phyloP scores from a whole-genome alignment of 768 basidiomycete genomes.

The Kwoniella europaea region DNA sequence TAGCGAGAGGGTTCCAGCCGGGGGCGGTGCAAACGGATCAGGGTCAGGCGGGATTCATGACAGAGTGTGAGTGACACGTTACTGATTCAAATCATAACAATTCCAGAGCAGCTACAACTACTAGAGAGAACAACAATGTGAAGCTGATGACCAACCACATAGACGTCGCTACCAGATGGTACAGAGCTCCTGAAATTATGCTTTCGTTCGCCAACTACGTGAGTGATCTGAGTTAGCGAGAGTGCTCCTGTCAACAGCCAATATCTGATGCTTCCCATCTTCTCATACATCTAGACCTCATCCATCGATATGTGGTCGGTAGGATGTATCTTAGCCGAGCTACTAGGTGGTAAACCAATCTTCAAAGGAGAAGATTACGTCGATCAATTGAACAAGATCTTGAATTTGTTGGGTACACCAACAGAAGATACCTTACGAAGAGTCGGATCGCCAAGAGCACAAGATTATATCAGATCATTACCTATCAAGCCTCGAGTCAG shows the following conservation, averaged over 20 bases:
- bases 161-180: slow-evolving; percentile 92
- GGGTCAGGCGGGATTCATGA: slow-evolving; percentile 82
- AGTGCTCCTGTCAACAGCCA: no score
- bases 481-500: slow-evolving; percentile 95
- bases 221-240: slow-evolving; percentile 52
- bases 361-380: slow-evolving; percentile 70
- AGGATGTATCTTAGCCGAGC: slow-evolving; percentile 62
- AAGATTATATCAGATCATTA: slow-evolving; percentile 86
- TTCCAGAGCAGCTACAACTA: no score
- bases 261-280: neutral
- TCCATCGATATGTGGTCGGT: slow-evolving; percentile 61
- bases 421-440: slow-evolving; percentile 94
- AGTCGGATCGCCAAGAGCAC: slow-evolving; percentile 86
- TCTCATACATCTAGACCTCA: slow-evolving; percentile 25
- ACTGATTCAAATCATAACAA: neutral
- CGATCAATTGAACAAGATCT: slow-evolving; percentile 96
- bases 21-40: slow-evolving; percentile 65
- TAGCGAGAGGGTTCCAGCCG: slow-evolving; percentile 90
- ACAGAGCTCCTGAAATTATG: slow-evolving; percentile 99
- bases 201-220: slow-evolving; percentile 68
- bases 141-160: neutral
- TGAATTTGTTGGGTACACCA: slow-evolving; percentile 97
- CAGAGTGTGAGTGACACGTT: slow-evolving; percentile 72
- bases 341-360: slow-evolving; percentile 61
- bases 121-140: no score